phyloP scores from a whole-genome alignment of 1,284 basidiomycete genomes.

The Microbotryum scabiosae region DNA sequence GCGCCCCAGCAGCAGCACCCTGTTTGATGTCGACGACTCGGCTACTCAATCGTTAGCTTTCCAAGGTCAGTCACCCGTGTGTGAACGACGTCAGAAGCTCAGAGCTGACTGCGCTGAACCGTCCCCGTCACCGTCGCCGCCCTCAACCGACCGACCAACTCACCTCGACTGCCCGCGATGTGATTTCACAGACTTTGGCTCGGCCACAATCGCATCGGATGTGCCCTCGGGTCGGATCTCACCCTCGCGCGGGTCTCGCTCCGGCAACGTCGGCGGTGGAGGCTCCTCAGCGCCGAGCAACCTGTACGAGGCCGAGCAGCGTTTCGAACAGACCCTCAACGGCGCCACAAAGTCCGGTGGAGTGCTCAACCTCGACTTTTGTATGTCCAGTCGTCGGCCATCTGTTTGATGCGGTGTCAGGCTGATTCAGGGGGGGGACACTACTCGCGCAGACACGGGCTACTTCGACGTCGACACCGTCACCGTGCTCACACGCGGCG shows the following conservation, averaged over 20 bases:
- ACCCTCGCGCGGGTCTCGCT: slow-evolving; percentile 10
- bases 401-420: too few relatives aligned
- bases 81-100: too few relatives aligned
- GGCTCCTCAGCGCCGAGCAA: background rate
- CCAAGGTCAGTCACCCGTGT: too few relatives aligned
- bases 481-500: slow-evolving; percentile 42
- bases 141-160: too few relatives aligned
- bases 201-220: slow-evolving; percentile 19
- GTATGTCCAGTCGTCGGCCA: background rate
- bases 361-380: slow-evolving; percentile 27
- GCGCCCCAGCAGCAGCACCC: background rate
- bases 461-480: slow-evolving; percentile 46
- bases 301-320: slow-evolving; percentile 20
- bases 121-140: too few relatives aligned
- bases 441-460: slow-evolving; percentile 36
- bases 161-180: too few relatives aligned
- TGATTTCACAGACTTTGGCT: slow-evolving; percentile 29
- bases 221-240: slow-evolving; percentile 27
- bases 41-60: background rate
- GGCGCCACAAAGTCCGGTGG: slow-evolving; percentile 28
- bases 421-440: background rate
- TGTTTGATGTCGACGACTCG: background rate
- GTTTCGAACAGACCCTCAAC: slow-evolving; percentile 13
- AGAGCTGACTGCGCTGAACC: too few relatives aligned
- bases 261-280: too few relatives aligned